Evolutionary conservation across 2,329 filamentous ascomycete genomes (phyloP).

Genomic region (Karstenula rhodostoma): DNA sequence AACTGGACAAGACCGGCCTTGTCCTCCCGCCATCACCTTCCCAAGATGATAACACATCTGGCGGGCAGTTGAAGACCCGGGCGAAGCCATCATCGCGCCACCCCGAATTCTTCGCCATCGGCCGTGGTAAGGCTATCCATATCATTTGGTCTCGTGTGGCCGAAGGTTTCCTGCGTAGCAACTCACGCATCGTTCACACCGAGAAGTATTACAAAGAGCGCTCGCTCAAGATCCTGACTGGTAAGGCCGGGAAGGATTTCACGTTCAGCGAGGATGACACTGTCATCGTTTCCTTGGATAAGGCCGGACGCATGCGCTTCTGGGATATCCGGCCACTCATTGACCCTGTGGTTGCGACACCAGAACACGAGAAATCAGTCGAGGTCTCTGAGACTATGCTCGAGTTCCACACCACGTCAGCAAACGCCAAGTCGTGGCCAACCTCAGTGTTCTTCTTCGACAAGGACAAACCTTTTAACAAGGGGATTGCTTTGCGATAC

Average conservation of each 20-base stretch:
- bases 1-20: conserved; percentile 85
- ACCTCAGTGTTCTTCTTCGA: conserved; percentile 96
- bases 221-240: conserved; percentile 91
- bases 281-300: conserved; percentile 93
- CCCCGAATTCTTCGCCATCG: conserved; percentile 93
- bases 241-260: conserved; percentile 98
- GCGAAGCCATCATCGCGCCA: conserved; percentile 89
- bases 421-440: conserved; percentile 93
- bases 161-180: conserved; percentile 59
- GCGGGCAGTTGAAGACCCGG: conserved; percentile 93
- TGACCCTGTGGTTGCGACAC: conserved; percentile 56
- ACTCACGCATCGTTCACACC: conserved; percentile 75
- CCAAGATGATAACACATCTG: conserved; percentile 88
- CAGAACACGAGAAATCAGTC: conserved; percentile 58
- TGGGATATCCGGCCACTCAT: conserved; percentile 92
- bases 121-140: conserved; percentile 94
- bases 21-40: conserved; percentile 85
- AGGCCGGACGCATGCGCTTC: conserved; percentile 95
- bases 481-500: conserved; percentile 88
- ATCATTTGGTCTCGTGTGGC: conserved; percentile 74
- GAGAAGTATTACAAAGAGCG: conserved; percentile 88
- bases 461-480: conserved; percentile 92
- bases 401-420: conserved; percentile 84
- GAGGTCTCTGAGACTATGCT: conserved; percentile 88
- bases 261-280: conserved; percentile 97